Conservation (phyloP, 345 rosid genomes). For the Sisymbrium irio region DNA sequence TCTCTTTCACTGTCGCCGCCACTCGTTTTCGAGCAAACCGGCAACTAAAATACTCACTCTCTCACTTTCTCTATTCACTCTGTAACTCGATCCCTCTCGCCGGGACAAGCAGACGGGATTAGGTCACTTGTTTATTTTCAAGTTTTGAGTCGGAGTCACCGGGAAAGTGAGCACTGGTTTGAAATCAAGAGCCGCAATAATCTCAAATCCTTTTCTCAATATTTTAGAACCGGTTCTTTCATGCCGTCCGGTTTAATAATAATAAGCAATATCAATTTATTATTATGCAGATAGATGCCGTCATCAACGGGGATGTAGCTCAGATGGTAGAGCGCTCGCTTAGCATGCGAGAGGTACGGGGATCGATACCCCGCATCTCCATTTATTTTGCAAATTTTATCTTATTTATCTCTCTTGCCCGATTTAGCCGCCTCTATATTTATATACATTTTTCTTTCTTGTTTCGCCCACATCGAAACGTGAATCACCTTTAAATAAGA, state of each 20-base stretch:
- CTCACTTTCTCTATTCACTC: not conserved
- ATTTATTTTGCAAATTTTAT: not conserved
- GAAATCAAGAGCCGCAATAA: not conserved
- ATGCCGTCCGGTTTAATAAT: not conserved
- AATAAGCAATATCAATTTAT: no score
- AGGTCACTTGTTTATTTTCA: conserved; percentile 27
- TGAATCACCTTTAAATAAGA: not conserved
- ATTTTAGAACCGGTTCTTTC: conserved; percentile 12
- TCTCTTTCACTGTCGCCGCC: conserved; percentile 17
- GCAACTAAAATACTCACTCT: not conserved
- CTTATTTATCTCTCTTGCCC: not conserved
- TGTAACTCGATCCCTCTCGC: conserved; percentile 11
- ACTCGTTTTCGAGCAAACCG: not conserved
- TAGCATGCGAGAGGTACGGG: conserved; percentile 93
- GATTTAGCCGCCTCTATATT: not conserved
- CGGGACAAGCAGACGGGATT: conserved; percentile 27
- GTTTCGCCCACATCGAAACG: not conserved
- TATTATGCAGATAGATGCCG: no score
- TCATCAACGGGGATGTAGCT: conserved; percentile 33
- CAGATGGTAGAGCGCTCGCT: conserved; percentile 96
- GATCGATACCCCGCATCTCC: conserved; percentile 61
- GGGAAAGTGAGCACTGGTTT: conserved; percentile 34
- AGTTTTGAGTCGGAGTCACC: conserved; percentile 15
- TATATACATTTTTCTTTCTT: not conserved
- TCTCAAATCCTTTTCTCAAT: not conserved